Evolutionary conservation across 208 protist genomes (phyloP).

Genomic region (Endotrypanum monterogeii): DNA sequence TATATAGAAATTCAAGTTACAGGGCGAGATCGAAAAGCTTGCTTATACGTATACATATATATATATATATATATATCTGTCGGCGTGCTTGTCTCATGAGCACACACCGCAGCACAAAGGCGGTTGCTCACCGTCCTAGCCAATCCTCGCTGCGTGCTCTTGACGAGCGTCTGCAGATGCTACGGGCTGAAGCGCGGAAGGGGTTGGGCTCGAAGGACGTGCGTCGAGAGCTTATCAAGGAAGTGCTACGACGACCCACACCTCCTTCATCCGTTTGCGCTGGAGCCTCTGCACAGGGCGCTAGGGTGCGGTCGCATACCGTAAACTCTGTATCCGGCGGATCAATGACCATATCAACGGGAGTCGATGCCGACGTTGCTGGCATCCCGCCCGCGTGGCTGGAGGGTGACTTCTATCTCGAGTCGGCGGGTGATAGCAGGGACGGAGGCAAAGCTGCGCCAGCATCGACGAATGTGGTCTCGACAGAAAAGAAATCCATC

Average conservation of each 20-base stretch:
- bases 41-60: not conserved
- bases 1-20: no score
- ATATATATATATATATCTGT: not conserved
- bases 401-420: constrained; percentile 17
- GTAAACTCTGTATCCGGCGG: not conserved
- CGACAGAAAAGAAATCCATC: not conserved
- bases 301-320: not conserved
- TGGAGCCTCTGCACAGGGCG: not conserved
- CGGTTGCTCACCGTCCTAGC: not conserved
- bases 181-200: constrained; percentile 36
- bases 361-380: not conserved
- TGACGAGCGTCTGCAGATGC: constrained; percentile 26
- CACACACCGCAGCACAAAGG: not conserved
- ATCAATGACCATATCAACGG: not conserved
- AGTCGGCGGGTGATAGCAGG: not conserved
- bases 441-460: not conserved
- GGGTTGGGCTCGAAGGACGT: constrained; percentile 44
- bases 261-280: not conserved
- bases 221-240: constrained; percentile 41
- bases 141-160: constrained; percentile 7
- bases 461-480: not conserved
- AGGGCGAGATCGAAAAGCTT: not conserved
- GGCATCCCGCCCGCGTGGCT: constrained; percentile 25
- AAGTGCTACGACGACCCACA: constrained; percentile 26
- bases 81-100: not conserved